Percentiles rank a stretch among this genome's conserved stretches.
Evolutionary conservation across 225 moss, liverwort and hornwort genomes (phyloP).

Genomic region (Physcomitrium patens): DNA sequence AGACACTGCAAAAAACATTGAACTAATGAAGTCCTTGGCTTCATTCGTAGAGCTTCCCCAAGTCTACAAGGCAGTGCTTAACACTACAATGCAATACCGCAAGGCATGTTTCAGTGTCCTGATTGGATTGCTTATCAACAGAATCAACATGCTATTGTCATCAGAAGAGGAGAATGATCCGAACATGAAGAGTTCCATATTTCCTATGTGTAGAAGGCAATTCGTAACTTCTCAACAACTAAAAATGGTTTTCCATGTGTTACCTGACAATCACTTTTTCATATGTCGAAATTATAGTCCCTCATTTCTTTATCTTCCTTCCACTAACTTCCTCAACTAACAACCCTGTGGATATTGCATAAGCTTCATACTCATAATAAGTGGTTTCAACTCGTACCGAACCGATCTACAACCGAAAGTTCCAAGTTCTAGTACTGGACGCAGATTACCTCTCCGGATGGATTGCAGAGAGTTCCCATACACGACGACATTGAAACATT

Average conservation of each 20-base stretch:
- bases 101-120: conserved; percentile 30
- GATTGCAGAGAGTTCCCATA: conserved; percentile 73
- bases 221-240: no score
- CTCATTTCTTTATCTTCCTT: no score
- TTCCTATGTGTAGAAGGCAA: no score
- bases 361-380: neutral
- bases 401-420: conserved; percentile 1
- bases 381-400: conserved; percentile 20
- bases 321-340: no score
- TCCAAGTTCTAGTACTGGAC: neutral
- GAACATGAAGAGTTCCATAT: no score
- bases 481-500: no score
- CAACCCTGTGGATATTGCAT: no score
- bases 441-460: conserved; percentile 86
- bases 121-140: conserved; percentile 24
- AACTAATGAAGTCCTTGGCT: conserved; percentile 69
- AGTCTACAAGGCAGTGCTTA: conserved; percentile 12
- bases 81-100: conserved; percentile 41
- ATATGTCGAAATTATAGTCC: no score
- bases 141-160: neutral
- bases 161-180: conserved; percentile 19
- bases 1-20: conserved; percentile 76
- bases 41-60: conserved; percentile 36
- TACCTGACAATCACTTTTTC: no score
- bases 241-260: no score